Base-by-base conservation (phyloP, 2,329 filamentous ascomycete genomes). In the Colletotrichum paranaense region DNA sequence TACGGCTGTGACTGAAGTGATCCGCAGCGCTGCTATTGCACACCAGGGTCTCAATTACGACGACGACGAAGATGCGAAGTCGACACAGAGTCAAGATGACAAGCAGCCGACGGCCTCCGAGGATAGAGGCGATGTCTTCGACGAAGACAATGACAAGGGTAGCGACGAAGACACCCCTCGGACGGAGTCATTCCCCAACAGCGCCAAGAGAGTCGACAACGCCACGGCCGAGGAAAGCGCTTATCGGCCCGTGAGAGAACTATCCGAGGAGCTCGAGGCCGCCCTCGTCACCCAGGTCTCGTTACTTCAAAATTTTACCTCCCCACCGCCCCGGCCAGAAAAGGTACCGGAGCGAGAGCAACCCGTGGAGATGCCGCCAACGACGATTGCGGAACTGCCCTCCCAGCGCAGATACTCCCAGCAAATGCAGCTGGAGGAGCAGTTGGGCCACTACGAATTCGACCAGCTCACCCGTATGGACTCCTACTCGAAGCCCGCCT, bases 61-160 rank as follows among this genome's bases (percentile, higher is more conserved):
- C 63, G 80, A 81, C 49, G 80, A 80, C 12, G 80, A 80, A 19
- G 79, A 79, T 16, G 57, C 42, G 16, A 52, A 46, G 22, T 32
- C 38, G 22, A 26, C 22, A 26, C 69, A 75, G 68, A 53, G 71
- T 56, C 74, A 76, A 70, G 68, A 71, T 59, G 19, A 28, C 16
- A 59, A 30, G 32, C 16, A 60, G 12, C 9, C 24, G 1, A 7
- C 26, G 52, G 32, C 4, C 42, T 22, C 24, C 14, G 26, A 69
- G 3, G 67, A 60, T 2, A 22, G 12, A 19, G 35, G 14, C 22
- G 24, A 30, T 11, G 24, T 6, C 16, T 14, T 35, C 22, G 32
- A 65, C 28, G 32, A 30, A 46, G 62, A 9, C 16, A 35, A 65
- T 12, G 52, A 16, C 5, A 56, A 56, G 4, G 12, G 12, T 3